Percentiles rank a stretch among this genome's conserved stretches.
phyloP scores from a whole-genome alignment of 352 stramenopile genomes.

The Phytophthora hybrid region DNA sequence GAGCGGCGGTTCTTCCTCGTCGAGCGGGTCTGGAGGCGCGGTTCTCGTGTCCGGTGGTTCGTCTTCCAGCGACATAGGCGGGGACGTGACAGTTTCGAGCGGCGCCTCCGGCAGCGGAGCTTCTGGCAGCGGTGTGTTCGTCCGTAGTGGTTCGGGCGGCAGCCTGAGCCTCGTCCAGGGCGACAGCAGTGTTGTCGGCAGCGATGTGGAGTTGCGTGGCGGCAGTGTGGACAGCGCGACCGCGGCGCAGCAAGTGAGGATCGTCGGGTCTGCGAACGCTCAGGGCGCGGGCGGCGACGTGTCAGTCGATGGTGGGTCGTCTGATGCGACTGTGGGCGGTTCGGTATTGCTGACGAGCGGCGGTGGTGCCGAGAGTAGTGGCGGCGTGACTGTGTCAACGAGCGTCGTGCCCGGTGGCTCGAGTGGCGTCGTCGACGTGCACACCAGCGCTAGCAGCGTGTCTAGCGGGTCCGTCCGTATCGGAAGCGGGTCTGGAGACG shows the following conservation, averaged over 20 bases:
- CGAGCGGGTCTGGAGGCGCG: conserved; percentile 26
- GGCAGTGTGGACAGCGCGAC: too few relatives aligned
- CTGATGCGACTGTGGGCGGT: conserved; percentile 19
- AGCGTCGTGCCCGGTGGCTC: too few relatives aligned
- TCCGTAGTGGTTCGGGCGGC: conserved; percentile 36
- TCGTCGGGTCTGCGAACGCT: conserved; percentile 35
- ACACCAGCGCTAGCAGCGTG: too few relatives aligned
- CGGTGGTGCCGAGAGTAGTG: conserved; percentile 25
- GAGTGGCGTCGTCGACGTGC: too few relatives aligned
- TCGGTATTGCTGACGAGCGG: conserved; percentile 30
- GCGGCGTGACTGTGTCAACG: conserved; percentile 26
- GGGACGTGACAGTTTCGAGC: conserved; percentile 36
- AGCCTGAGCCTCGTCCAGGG: too few relatives aligned
- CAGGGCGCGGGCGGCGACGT: conserved; percentile 37
- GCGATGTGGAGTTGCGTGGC: too few relatives aligned
- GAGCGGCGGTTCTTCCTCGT: conserved; percentile 38
- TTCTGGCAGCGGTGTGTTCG: conserved; percentile 23
- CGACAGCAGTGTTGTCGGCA: too few relatives aligned
- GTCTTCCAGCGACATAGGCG: conserved; percentile 30
- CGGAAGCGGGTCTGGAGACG: too few relatives aligned
- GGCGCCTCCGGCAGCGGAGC: conserved; percentile 19
- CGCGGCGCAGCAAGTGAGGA: conserved; percentile 36
- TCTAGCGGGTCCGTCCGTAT: too few relatives aligned
- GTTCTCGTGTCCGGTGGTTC: conserved; percentile 34
- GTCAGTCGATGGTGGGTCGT: conserved; percentile 36